Evolutionary conservation across 1,284 basidiomycete genomes (phyloP).

Genomic region (Xerocomus cyaneibrunnescens): DNA sequence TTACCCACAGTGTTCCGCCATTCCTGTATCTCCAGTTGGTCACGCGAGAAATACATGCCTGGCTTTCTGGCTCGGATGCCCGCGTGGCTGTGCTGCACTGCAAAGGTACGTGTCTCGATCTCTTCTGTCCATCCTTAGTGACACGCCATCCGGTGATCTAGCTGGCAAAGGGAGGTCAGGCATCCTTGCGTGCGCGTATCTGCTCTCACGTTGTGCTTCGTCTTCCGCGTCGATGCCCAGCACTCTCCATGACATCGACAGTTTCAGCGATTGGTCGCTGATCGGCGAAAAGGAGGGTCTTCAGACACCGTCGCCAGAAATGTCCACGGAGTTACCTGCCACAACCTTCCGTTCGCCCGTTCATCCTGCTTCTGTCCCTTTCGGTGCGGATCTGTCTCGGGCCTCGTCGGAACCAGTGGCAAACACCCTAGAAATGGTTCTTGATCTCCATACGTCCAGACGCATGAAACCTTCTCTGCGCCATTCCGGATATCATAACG

Average conservation of each 20-base stretch:
- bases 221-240: not conserved
- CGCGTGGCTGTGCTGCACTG: constrained; percentile 85
- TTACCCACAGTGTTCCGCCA: constrained; percentile 65
- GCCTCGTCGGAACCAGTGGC: constrained; percentile 24
- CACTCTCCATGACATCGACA: constrained; percentile 3
- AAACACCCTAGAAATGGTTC: constrained; percentile 53
- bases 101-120: constrained; percentile 56
- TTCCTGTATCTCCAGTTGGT: constrained; percentile 77
- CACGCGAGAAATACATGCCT: constrained; percentile 76
- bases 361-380: not conserved
- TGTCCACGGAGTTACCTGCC: constrained; percentile 1
- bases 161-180: constrained; percentile 83
- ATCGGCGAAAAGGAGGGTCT: constrained; percentile 22
- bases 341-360: not conserved
- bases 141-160: constrained; percentile 28
- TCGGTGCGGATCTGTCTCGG: constrained; percentile 9
- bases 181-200: constrained; percentile 77
- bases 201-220: constrained; percentile 50
- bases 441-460: constrained; percentile 65
- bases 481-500: not conserved
- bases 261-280: constrained; percentile 22
- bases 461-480: constrained; percentile 59
- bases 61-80: constrained; percentile 68
- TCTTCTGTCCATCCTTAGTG: constrained; percentile 7
- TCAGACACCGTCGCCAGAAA: constrained; percentile 15